These are phyloP conservation scores for Nepenthes gracilis DNA, from an alignment of 148 eudicot species.

Conservation along the genomic window DNA sequence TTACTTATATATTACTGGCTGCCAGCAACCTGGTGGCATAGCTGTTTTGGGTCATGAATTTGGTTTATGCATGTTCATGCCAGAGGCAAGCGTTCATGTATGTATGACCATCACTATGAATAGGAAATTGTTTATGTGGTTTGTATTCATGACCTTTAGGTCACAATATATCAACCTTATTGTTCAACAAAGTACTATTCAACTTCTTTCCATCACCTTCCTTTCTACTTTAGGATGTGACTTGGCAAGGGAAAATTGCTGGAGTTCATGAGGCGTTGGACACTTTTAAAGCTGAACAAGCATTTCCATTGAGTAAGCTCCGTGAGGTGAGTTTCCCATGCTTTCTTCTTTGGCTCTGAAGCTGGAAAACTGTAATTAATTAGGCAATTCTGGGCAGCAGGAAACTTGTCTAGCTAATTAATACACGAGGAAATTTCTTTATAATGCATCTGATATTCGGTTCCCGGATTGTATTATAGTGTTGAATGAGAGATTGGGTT, in stretches of 20 bases:
- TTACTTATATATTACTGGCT: conserved; percentile 75
- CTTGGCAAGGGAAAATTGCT: conserved; percentile 86
- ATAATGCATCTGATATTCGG: no score
- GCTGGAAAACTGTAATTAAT: no score
- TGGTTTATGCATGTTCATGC: conserved; percentile 99
- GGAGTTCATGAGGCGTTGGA: conserved; percentile 71
- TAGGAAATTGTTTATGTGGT: not conserved
- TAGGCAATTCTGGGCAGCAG: no score
- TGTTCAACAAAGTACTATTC: not conserved
- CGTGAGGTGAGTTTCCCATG: conserved; percentile 24
- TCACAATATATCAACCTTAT: no score
- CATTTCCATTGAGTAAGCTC: conserved; percentile 58
- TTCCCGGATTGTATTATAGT: no score
- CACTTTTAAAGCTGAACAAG: conserved; percentile 69
- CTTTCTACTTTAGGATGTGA: conserved; percentile 41
- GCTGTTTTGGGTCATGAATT: conserved; percentile 79
- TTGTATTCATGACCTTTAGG: no score
- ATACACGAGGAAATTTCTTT: not conserved
- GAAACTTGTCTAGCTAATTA: not conserved
- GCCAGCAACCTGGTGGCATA: conserved; percentile 87
- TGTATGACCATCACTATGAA: not conserved
- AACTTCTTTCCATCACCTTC: not conserved
- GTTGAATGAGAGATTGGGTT: no score
- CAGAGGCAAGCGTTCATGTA: conserved; percentile 63
- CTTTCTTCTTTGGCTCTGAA: not conserved